Conservation (phyloP, 2,329 filamentous ascomycete species). For the Fusarium scirpi region DNA sequence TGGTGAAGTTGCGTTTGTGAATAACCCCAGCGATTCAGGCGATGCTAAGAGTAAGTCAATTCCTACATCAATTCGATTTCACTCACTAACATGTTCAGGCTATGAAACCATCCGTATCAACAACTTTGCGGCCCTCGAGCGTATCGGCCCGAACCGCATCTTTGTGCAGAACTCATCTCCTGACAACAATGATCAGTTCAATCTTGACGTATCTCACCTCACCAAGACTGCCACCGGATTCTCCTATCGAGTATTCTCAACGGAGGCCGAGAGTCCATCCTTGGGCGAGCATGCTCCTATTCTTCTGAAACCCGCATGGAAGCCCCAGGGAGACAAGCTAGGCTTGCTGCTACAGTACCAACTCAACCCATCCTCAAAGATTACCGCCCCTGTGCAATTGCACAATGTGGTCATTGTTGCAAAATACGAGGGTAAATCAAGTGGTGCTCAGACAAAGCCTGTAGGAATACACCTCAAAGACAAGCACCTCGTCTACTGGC, state of each 20-base stretch:
- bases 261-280: constrained; percentile 62
- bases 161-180: constrained; percentile 79
- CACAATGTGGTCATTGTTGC: constrained; percentile 82
- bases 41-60: constrained; percentile 61
- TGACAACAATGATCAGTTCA: constrained; percentile 82
- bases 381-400: constrained; percentile 57
- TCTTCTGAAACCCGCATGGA: constrained; percentile 81
- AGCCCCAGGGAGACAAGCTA: constrained; percentile 85
- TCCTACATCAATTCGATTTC: too few relatives aligned
- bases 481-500: constrained; percentile 83
- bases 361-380: constrained; percentile 76
- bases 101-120: constrained; percentile 82
- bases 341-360: constrained; percentile 87
- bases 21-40: constrained; percentile 68
- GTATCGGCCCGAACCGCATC: constrained; percentile 91
- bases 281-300: constrained; percentile 75
- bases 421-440: constrained; percentile 76
- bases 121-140: constrained; percentile 88
- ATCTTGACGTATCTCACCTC: constrained; percentile 78
- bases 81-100: constrained; percentile 51
- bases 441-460: constrained; percentile 80
- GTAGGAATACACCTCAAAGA: constrained; percentile 83
- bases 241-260: constrained; percentile 88
- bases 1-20: constrained; percentile 90
- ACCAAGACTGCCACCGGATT: constrained; percentile 84